Evolutionary conservation across 1,284 basidiomycete genomes (phyloP).

Genomic region (Cystobasidium pallidum): DNA sequence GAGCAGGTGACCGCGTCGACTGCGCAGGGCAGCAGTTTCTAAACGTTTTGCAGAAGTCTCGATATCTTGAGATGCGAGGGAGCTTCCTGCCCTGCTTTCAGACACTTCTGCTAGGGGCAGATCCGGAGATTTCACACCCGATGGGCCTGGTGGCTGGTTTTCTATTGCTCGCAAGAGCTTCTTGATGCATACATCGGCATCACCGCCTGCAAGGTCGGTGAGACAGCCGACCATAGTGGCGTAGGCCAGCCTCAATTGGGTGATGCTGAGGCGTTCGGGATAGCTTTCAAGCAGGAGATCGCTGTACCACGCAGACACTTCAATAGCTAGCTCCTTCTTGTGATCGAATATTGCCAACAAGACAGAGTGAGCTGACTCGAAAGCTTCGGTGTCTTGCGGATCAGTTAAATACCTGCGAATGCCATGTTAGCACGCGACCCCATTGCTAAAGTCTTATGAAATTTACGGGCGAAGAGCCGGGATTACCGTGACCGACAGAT

Average conservation of each 20-base stretch:
- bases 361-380: conserved; percentile 52
- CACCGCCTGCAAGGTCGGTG: conserved; percentile 43
- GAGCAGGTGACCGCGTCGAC: conserved; percentile 47
- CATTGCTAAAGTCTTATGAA: neutral
- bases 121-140: neutral
- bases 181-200: conserved; percentile 24
- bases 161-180: conserved; percentile 8
- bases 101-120: conserved; percentile 2
- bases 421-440: neutral
- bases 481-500: conserved; percentile 46
- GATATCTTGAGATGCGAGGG: conserved; percentile 27
- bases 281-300: conserved; percentile 44
- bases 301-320: conserved; percentile 48
- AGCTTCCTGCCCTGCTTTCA: conserved; percentile 43
- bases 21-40: conserved; percentile 30
- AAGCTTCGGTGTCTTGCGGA: conserved; percentile 48
- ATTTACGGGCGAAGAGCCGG: conserved; percentile 46
- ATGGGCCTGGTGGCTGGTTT: neutral
- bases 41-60: conserved; percentile 1
- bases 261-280: conserved; percentile 44
- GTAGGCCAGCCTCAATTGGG: conserved; percentile 50
- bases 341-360: conserved; percentile 47
- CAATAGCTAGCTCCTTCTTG: conserved; percentile 36
- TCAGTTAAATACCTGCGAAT: conserved; percentile 47
- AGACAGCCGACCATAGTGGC: conserved; percentile 46